Conservation (phyloP, 345 rosid species). For the Rubroshorea leprosula region DNA sequence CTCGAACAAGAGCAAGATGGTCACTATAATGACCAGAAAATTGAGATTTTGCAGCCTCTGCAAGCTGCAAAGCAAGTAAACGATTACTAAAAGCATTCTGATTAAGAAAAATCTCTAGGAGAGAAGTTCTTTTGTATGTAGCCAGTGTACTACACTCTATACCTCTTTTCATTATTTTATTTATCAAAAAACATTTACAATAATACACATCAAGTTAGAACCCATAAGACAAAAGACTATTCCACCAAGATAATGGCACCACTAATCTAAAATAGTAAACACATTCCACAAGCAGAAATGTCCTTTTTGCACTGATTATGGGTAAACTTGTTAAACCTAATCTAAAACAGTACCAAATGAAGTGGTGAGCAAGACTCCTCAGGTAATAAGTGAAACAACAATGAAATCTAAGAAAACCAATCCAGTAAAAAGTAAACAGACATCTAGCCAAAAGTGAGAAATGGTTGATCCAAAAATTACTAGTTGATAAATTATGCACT, state of each 20-base stretch:
- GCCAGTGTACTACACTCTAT: not conserved
- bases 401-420: too few relatives aligned
- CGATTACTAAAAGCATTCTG: not conserved
- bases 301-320: too few relatives aligned
- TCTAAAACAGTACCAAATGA: too few relatives aligned
- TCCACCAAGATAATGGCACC: not conserved
- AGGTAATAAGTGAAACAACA: too few relatives aligned
- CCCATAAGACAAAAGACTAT: not conserved
- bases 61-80: constrained; percentile 46
- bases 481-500: too few relatives aligned
- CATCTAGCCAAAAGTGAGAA: too few relatives aligned
- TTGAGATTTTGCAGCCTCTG: constrained; percentile 81
- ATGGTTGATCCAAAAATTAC: too few relatives aligned
- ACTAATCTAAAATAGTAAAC: too few relatives aligned
- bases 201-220: not conserved
- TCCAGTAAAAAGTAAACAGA: too few relatives aligned
- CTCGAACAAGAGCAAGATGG: constrained; percentile 84
- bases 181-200: not conserved
- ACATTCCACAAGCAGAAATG: too few relatives aligned
- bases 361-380: too few relatives aligned
- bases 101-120: not conserved
- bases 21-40: constrained; percentile 80
- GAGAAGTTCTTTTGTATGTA: constrained; percentile 1
- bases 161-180: not conserved
- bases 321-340: too few relatives aligned